A percentile compares a stretch with the other conserved stretches of the same genome.
phyloP scores from a whole-genome alignment of 768 basidiomycete species.

The Panus rudis region DNA sequence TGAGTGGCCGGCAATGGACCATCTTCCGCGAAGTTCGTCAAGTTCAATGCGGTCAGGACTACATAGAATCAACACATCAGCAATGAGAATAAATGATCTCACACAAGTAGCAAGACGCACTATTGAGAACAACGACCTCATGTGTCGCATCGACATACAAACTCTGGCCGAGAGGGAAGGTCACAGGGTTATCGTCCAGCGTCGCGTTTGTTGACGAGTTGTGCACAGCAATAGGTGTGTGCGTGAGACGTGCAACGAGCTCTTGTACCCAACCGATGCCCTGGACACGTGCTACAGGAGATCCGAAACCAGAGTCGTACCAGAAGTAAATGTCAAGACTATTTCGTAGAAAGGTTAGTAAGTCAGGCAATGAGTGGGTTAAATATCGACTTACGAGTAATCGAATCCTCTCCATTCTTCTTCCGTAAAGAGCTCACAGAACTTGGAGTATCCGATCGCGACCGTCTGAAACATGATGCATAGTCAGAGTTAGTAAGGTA shows the following conservation, averaged over 20 bases:
- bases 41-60: conserved; percentile 79
- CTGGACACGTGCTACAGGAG: conserved; percentile 67
- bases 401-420: conserved; percentile 93
- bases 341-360: neutral
- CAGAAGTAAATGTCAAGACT: conserved; percentile 67
- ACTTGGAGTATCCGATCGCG: conserved; percentile 84
- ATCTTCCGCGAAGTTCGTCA: conserved; percentile 62
- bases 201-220: conserved; percentile 85
- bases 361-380: neutral
- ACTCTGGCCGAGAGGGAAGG: conserved; percentile 64
- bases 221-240: conserved; percentile 60
- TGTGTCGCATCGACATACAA: conserved; percentile 89
- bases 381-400: conserved; percentile 52
- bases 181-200: conserved; percentile 57
- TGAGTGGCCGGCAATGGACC: conserved; percentile 75
- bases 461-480: conserved; percentile 54
- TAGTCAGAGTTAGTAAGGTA: neutral
- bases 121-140: conserved; percentile 85
- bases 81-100: conserved; percentile 2
- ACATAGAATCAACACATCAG: neutral
- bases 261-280: conserved; percentile 82
- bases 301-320: conserved; percentile 79
- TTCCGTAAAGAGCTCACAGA: conserved; percentile 84
- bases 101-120: conserved; percentile 31
- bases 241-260: conserved; percentile 73